phyloP scores from a whole-genome alignment of 805 yeast genomes.

The Candida jianshihensis region DNA sequence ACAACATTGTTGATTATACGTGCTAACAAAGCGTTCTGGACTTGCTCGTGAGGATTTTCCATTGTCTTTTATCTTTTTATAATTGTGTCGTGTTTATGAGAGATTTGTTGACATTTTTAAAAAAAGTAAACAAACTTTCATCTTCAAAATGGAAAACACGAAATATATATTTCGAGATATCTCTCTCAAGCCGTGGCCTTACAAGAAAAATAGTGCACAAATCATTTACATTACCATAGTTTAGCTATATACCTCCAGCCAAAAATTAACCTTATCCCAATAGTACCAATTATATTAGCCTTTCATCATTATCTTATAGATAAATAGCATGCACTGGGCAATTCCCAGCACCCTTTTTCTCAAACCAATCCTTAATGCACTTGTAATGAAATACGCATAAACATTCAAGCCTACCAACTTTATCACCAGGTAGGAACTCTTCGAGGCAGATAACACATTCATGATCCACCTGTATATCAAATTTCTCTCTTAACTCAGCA shows the following conservation, averaged over 20 bases:
- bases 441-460: constrained; percentile 96
- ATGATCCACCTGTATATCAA: constrained; percentile 31
- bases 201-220: too few relatives aligned
- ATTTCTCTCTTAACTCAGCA: constrained; percentile 9
- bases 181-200: too few relatives aligned
- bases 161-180: too few relatives aligned
- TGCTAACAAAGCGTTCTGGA: constrained; percentile 65
- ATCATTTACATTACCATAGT: too few relatives aligned
- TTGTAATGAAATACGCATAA: constrained; percentile 88
- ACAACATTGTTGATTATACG: constrained; percentile 74
- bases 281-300: too few relatives aligned
- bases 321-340: constrained; percentile 77
- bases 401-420: constrained; percentile 89
- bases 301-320: neutral
- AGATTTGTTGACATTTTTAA: neutral
- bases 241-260: too few relatives aligned
- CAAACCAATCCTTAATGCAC: constrained; percentile 90
- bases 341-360: constrained; percentile 74
- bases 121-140: neutral
- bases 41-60: constrained; percentile 86
- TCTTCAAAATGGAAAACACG: too few relatives aligned
- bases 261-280: neutral
- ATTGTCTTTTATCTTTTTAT: constrained; percentile 25
- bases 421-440: constrained; percentile 77
- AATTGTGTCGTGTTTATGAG: neutral